Evolutionary conservation across 108 stramenopile species (phyloP).

Genomic region (Stephanodiscus minutulus): DNA sequence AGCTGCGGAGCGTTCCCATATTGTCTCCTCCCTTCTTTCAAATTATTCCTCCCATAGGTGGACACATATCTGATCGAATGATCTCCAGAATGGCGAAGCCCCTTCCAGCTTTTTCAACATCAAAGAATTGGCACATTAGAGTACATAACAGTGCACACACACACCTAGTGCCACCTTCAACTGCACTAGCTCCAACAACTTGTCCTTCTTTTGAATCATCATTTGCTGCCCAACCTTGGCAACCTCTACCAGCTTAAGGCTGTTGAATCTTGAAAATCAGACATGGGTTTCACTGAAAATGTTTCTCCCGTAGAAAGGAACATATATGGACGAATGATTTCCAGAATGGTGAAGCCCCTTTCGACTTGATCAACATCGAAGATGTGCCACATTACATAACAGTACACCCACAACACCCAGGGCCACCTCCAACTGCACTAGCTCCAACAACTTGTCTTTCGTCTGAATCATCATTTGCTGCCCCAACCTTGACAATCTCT

Average conservation of each 20-base stretch:
- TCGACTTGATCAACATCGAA: too few species aligned
- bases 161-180: conserved; percentile 15
- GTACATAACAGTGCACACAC: conserved; percentile 36
- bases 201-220: conserved; percentile 41
- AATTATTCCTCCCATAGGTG: too few species aligned
- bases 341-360: too few species aligned
- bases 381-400: conserved; percentile 12
- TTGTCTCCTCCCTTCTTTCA: too few species aligned
- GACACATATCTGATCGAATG: too few species aligned
- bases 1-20: too few species aligned
- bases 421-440: conserved; percentile 10
- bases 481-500: conserved; percentile 79
- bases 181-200: conserved; percentile 19
- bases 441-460: conserved; percentile 20
- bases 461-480: conserved; percentile 62
- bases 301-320: too few species aligned
- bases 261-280: conserved; percentile 84
- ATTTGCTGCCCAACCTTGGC: conserved; percentile 77
- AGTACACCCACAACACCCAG: conserved; percentile 29
- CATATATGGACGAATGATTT: too few species aligned
- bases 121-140: background rate
- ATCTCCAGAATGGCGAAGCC: too few species aligned
- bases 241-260: conserved; percentile 81
- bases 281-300: too few species aligned
- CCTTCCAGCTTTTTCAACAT: too few species aligned